phyloP scores from a whole-genome alignment of 495 filamentous ascomycete species.

The Xylaria castorea region DNA sequence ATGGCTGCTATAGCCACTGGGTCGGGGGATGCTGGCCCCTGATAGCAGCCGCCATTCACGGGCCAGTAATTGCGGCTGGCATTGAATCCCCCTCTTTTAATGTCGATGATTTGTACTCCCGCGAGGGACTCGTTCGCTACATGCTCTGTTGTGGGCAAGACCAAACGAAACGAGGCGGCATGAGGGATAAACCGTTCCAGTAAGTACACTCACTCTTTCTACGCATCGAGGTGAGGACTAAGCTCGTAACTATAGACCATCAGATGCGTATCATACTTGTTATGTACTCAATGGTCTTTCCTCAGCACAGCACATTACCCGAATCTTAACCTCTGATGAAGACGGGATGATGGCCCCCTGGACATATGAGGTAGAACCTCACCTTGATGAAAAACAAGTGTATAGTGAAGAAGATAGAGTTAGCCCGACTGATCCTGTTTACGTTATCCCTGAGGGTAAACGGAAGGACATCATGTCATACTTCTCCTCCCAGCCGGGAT shows the following conservation, averaged over 20 bases:
- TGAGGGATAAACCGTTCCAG: slow-evolving; percentile 94
- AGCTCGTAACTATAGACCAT: slow-evolving; percentile 56
- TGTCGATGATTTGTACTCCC: slow-evolving; percentile 68
- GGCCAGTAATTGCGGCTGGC: slow-evolving; percentile 43
- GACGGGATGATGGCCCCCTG: slow-evolving; percentile 61
- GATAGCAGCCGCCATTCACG: slow-evolving; percentile 77
- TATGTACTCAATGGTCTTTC: slow-evolving; percentile 90
- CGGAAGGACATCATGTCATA: slow-evolving; percentile 69
- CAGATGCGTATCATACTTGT: slow-evolving; percentile 91
- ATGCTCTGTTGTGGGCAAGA: slow-evolving; percentile 88
- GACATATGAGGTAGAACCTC: slow-evolving; percentile 65
- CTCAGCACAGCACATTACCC: slow-evolving; percentile 77
- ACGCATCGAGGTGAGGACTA: slow-evolving; percentile 29
- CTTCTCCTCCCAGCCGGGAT: slow-evolving; percentile 64
- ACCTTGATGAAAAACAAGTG: slow-evolving; percentile 55
- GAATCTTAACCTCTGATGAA: slow-evolving; percentile 57
- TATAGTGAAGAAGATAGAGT: slow-evolving; percentile 61
- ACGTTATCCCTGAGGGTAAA: slow-evolving; percentile 75
- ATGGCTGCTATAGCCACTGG: slow-evolving; percentile 98
- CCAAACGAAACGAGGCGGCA: slow-evolving; percentile 69
- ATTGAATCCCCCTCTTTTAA: slow-evolving; percentile 39
- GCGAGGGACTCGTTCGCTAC: slow-evolving; percentile 84
- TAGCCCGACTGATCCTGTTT: slow-evolving; percentile 77
- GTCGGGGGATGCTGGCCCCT: slow-evolving; percentile 93
- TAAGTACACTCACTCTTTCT: slow-evolving; percentile 54